Conservation (phyloP, 78 protist genomes). For the Emiliania huxleyi region DNA sequence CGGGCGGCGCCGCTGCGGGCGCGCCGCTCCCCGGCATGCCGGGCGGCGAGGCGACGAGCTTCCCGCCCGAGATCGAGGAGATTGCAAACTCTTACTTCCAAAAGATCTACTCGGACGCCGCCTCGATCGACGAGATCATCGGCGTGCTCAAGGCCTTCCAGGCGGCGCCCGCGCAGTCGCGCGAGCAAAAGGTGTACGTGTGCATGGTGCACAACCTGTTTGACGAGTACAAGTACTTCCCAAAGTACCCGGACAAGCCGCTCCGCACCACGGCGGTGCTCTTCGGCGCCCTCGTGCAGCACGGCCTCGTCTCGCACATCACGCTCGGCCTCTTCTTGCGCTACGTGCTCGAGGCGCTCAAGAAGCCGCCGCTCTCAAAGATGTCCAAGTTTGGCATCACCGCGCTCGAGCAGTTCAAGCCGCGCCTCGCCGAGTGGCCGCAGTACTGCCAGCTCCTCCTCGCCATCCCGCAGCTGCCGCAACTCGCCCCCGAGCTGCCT, state of each 20-base stretch:
- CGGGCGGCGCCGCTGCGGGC: not conserved
- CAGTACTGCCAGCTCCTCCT: slow-evolving; percentile 78
- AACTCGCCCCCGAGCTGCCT: slow-evolving; percentile 22
- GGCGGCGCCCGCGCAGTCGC: not conserved
- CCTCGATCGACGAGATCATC: slow-evolving; percentile 53
- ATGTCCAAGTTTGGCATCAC: slow-evolving; percentile 81
- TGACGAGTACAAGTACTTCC: slow-evolving; percentile 89
- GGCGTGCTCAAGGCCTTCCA: slow-evolving; percentile 58
- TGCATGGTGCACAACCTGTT: slow-evolving; percentile 91
- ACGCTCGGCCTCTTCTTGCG: slow-evolving; percentile 59
- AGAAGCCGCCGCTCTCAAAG: slow-evolving; percentile 46
- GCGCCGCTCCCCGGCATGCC: not conserved
- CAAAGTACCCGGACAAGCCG: slow-evolving; percentile 86
- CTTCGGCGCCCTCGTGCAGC: slow-evolving; percentile 85
- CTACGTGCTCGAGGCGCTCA: slow-evolving; percentile 77
- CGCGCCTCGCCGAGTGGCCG: slow-evolving; percentile 88
- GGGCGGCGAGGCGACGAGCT: not conserved
- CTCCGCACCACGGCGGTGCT: slow-evolving; percentile 82
- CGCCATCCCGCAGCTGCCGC: slow-evolving; percentile 43
- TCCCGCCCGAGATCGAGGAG: slow-evolving; percentile 71
- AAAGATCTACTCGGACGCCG: slow-evolving; percentile 60
- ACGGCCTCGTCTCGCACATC: slow-evolving; percentile 68
- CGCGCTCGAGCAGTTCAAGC: slow-evolving; percentile 78
- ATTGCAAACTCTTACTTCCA: slow-evolving; percentile 79
- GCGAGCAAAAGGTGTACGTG: slow-evolving; percentile 67